A percentile compares a stretch with the other conserved stretches of the same genome.
Evolutionary conservation across 2,329 filamentous ascomycete species (phyloP).

Genomic region (Basipetospora sp.): DNA sequence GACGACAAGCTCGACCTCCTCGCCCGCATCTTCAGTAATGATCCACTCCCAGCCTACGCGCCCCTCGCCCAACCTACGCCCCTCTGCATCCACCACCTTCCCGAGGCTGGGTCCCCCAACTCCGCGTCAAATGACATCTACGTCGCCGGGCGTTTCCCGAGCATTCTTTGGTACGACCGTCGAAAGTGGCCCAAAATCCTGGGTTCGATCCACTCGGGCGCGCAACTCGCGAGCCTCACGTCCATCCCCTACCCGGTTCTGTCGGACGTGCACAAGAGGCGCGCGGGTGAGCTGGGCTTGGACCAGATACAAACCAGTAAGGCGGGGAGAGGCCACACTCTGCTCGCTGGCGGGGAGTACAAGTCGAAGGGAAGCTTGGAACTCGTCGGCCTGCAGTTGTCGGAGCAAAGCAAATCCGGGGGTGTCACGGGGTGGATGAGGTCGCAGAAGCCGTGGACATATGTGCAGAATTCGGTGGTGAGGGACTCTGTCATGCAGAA

Average conservation of each 20-base stretch:
- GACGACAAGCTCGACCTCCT: conserved; percentile 17
- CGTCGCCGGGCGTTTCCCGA: conserved; percentile 76
- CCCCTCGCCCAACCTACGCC: conserved; percentile 68
- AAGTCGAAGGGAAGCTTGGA: conserved; percentile 83
- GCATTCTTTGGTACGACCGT: conserved; percentile 76
- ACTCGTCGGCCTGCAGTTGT: conserved; percentile 50
- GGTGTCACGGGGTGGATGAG: conserved; percentile 9
- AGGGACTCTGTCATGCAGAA: conserved; percentile 46
- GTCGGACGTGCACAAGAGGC: conserved; percentile 41
- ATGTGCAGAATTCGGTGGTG: conserved; percentile 20
- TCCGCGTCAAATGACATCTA: conserved; percentile 66
- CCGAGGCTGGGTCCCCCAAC: conserved; percentile 33
- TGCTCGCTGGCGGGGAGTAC: conserved; percentile 79
- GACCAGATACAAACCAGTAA: conserved; percentile 41
- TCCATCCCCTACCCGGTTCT: conserved; percentile 52
- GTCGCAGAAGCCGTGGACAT: conserved; percentile 4
- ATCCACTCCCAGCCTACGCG: conserved; percentile 45
- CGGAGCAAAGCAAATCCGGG: conserved; percentile 3
- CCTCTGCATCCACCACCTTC: conserved; percentile 67
- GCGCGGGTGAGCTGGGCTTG: conserved; percentile 38
- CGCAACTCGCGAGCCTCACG: conserved; percentile 57
- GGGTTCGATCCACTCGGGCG: conserved; percentile 71
- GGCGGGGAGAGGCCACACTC: conserved; percentile 41
- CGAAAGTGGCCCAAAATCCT: conserved; percentile 67
- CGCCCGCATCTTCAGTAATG: conserved; percentile 33